Conservation (phyloP, 1,284 basidiomycete species). For the Ustilago sp. region DNA sequence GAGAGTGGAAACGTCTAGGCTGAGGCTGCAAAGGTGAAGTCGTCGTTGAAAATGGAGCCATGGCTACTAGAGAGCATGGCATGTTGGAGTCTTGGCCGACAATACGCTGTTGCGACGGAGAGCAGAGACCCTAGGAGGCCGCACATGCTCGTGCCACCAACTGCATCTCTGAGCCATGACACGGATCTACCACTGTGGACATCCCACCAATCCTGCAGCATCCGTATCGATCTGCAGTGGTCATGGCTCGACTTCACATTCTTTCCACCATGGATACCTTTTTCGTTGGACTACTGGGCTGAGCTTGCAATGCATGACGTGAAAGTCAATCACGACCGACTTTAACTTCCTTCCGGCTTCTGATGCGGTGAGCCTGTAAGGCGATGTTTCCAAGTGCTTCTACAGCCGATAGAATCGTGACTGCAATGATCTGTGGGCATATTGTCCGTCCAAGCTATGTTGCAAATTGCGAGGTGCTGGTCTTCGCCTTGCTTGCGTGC, state of each 20-base stretch:
- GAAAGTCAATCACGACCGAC: too few species aligned
- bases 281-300: neutral
- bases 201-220: too few species aligned
- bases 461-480: neutral
- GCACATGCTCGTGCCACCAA: too few species aligned
- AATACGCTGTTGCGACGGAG: too few species aligned
- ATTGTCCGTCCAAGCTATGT: neutral
- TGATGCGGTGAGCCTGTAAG: too few species aligned
- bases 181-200: too few species aligned
- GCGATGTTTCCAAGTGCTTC: too few species aligned
- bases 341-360: neutral
- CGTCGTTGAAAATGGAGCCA: neutral
- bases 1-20: neutral
- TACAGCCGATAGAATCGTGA: too few species aligned
- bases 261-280: neutral
- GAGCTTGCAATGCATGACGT: neutral
- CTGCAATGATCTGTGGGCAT: neutral
- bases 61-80: neutral
- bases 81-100: too few species aligned
- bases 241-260: neutral
- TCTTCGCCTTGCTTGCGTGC: neutral
- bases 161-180: too few species aligned
- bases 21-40: neutral
- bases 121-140: too few species aligned
- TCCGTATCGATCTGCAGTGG: neutral